Evolutionary conservation across 78 protist genomes (phyloP), one percentile per base, ranked within the genome.

Genomic region (Dictyostelium firmibasis): DNA sequence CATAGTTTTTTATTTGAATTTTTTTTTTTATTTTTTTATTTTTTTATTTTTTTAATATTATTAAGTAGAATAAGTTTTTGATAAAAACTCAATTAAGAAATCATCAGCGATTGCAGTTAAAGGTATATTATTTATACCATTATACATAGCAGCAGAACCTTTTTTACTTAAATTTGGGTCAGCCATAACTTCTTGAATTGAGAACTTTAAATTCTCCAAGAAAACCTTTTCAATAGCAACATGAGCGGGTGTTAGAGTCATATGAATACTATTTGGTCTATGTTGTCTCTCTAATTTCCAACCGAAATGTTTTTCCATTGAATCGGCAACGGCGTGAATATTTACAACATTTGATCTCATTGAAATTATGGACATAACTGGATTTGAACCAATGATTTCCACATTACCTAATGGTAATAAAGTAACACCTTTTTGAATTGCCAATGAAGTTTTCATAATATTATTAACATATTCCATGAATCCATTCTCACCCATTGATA

Each of bases 401-500:
- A 87, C 3, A 18, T 83, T 75, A 1, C 72, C 69, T 1, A 38
- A 38, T 76, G 57, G 57, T 20, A 76, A 33, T 25, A 9, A 7
- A 23, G 5, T 20, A 29, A 87, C 67, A 18, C 82, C 85, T 4
- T 78, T 62, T 29, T 38, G 70, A 67, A 87, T 87, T 53, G 93
- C 85, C 25, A 25, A 20, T 16, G 86, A 16, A 13, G 93, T 87
- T 67, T 57, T 62, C 93, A 87, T 87, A 29, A 87, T 76, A 3
- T 60, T 38, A 41, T 29, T 3, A 8, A 78, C 85, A 38, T 8
- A 47, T 2, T 27, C 43, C 11, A 18, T 35, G 64, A 35, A 64
- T 8, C 98, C 98, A 5, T 86, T 79, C 44, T 84, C 84, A 20
- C 99, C 99, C 72, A 64, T 16, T 27, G 35, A 8, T 7, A 98